A percentile compares a stretch with the other conserved stretches of the same genome.
phyloP scores from a whole-genome alignment of 78 protist species.

The Protostelium mycophagum region DNA sequence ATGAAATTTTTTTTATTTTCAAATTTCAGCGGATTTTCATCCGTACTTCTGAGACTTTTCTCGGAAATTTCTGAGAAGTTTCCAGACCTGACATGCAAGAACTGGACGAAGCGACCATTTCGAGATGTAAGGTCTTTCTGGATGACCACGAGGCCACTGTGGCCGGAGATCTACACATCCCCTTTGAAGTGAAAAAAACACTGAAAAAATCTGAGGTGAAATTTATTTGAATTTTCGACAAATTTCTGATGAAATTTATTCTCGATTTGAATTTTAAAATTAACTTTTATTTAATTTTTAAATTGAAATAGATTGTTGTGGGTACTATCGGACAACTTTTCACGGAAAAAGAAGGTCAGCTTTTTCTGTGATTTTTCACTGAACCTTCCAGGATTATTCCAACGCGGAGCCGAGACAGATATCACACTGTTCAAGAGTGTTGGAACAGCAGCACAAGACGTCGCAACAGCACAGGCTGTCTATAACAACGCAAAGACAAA shows the following conservation, averaged over 20 bases:
- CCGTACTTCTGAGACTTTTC: no score
- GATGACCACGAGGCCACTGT: background rate
- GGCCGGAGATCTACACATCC: background rate
- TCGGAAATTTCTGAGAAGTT: no score
- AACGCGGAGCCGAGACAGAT: background rate
- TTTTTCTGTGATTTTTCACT: no score
- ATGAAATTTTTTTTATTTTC: no score
- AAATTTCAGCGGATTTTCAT: no score
- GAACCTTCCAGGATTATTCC: background rate
- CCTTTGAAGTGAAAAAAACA: background rate
- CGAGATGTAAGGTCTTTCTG: background rate
- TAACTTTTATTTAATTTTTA: no score
- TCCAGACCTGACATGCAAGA: conserved; percentile 27
- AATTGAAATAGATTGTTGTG: background rate
- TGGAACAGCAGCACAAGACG: conserved; percentile 46
- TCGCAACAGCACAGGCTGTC: conserved; percentile 14
- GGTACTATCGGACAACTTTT: background rate
- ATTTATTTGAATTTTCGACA: no score
- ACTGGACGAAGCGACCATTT: conserved; percentile 7
- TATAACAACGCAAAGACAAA: conserved; percentile 11
- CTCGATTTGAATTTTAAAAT: no score
- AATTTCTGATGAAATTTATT: no score
- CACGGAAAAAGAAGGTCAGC: background rate
- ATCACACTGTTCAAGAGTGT: conserved; percentile 30
- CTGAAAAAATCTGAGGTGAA: background rate